These are phyloP conservation scores for Nemania sp. DNA, from an alignment of 2,329 filamentous ascomycete genomes.

Conservation along the genomic window DNA sequence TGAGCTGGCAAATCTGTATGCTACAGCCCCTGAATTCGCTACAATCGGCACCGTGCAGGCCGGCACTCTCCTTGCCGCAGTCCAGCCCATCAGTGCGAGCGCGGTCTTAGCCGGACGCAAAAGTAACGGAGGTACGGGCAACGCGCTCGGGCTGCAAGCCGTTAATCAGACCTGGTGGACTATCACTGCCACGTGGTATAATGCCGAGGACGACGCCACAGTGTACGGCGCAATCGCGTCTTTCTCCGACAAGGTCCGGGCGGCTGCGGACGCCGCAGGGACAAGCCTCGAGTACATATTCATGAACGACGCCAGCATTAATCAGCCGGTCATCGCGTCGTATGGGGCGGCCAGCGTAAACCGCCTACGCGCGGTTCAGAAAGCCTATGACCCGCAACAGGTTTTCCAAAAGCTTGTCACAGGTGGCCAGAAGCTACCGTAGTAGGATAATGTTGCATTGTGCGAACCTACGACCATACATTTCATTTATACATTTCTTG, in stretches of 20 bases:
- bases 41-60: too few relatives aligned
- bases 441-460: too few relatives aligned
- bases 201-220: too few relatives aligned
- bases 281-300: background rate
- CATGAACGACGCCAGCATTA: background rate
- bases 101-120: too few relatives aligned
- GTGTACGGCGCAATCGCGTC: background rate
- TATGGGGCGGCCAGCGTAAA: constrained; percentile 26
- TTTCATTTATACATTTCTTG: too few relatives aligned
- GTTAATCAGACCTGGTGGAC: background rate
- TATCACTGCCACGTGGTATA: background rate
- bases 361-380: constrained; percentile 10
- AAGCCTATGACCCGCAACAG: constrained; percentile 13
- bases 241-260: background rate
- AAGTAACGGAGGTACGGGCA: too few relatives aligned
- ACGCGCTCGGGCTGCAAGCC: background rate
- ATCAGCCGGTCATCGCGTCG: constrained; percentile 14
- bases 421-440: constrained; percentile 5
- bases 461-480: too few relatives aligned
- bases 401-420: constrained; percentile 9
- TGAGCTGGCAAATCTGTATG: too few relatives aligned
- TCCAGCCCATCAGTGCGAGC: too few relatives aligned
- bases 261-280: background rate
- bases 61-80: too few relatives aligned
- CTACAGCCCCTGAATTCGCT: too few relatives aligned